These are phyloP conservation scores for Dictyostelium discoideum DNA, from an alignment of 78 protist genomes.

Conservation along the genomic window dicty_2.7 NC_007089.4:5008501-5009000, in stretches of 20 bases:
- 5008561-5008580: background rate
- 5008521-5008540: conserved; percentile 9
- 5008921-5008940: conserved; percentile 16
- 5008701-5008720: conserved; percentile 45
- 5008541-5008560: background rate
- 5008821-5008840: background rate
- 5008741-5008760: background rate
- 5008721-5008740: conserved; percentile 32
- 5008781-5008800: background rate
- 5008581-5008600: background rate
- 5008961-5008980: conserved; percentile 37
- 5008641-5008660: background rate
- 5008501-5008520: conserved; percentile 41
- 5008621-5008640: background rate
- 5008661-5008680: background rate
- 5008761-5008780: conserved; percentile 7
- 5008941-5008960: conserved; percentile 62
- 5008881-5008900: conserved; percentile 17
- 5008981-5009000: conserved; percentile 56
- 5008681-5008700: conserved; percentile 26
- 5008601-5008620: background rate
- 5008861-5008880: conserved; percentile 24
- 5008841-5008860: conserved; percentile 24
- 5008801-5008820: background rate
- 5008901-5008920: conserved; percentile 38